Conservation (phyloP, 768 basidiomycete genomes). For the Phaeolepiota aurea region DNA sequence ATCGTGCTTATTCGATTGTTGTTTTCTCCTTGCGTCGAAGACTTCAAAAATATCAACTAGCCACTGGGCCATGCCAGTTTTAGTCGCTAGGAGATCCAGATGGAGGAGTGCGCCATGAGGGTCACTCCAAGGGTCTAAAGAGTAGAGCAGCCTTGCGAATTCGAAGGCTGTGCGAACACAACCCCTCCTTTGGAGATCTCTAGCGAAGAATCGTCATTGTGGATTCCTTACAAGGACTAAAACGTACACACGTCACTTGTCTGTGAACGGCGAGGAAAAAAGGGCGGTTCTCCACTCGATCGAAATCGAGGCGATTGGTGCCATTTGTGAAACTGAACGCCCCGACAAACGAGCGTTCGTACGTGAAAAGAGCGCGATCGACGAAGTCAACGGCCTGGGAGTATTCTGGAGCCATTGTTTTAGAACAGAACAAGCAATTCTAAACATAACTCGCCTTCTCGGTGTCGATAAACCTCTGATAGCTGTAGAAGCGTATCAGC, state of each 20-base stretch:
- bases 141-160: conserved; percentile 78
- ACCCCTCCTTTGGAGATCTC: conserved; percentile 83
- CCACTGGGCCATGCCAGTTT: conserved; percentile 77
- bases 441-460: conserved; percentile 81
- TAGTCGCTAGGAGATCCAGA: conserved; percentile 80
- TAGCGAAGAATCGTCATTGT: conserved; percentile 16
- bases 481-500: conserved; percentile 86
- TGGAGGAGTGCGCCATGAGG: conserved; percentile 82
- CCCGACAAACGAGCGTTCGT: conserved; percentile 84
- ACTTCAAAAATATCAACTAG: conserved; percentile 58
- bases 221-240: not conserved
- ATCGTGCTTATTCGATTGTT: conserved; percentile 7
- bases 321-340: conserved; percentile 82
- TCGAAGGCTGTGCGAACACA: conserved; percentile 88
- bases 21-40: conserved; percentile 21
- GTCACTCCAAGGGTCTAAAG: conserved; percentile 80
- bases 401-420: too few species aligned
- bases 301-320: conserved; percentile 79
- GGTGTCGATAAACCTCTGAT: conserved; percentile 76
- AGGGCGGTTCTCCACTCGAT: conserved; percentile 83
- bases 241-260: conserved; percentile 57
- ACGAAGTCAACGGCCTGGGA: conserved; percentile 79
- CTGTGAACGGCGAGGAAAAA: conserved; percentile 87
- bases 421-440: not conserved
- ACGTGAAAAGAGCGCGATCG: conserved; percentile 90